Percentiles rank a stretch among this genome's conserved stretches.
Conservation (phyloP, 2,329 filamentous ascomycete genomes). For the Elsinoe perseae region DNA sequence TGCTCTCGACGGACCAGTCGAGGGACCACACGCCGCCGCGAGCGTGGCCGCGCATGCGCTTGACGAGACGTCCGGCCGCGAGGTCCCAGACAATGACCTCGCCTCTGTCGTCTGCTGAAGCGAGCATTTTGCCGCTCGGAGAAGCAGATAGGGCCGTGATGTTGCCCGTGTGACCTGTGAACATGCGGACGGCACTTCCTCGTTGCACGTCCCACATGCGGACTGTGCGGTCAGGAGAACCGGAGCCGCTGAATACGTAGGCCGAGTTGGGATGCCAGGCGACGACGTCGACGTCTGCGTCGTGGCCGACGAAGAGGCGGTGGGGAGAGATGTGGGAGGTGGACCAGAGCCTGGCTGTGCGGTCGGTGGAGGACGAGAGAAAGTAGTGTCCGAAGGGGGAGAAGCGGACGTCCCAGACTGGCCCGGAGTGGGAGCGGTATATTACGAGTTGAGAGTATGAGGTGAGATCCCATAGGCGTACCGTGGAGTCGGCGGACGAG, state of each 20-base stretch:
- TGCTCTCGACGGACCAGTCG: conserved; percentile 88
- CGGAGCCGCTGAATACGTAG: conserved; percentile 84
- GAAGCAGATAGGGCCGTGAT: conserved; percentile 79
- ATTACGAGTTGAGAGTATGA: conserved; percentile 87
- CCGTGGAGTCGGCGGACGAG: conserved; percentile 74
- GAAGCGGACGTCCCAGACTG: conserved; percentile 83
- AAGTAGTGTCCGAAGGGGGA: conserved; percentile 95
- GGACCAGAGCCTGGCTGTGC: conserved; percentile 82
- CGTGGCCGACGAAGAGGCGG: conserved; percentile 83
- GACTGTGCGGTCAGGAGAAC: conserved; percentile 72
- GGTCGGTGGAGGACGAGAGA: conserved; percentile 76
- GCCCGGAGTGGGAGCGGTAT: conserved; percentile 87
- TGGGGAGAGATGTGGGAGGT: conserved; percentile 87
- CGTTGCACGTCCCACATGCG: conserved; percentile 95
- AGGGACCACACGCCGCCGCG: conserved; percentile 91
- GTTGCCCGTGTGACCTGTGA: conserved; percentile 83
- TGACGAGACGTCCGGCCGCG: conserved; percentile 73
- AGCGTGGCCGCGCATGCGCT: conserved; percentile 87
- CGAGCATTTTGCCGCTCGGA: conserved; percentile 82
- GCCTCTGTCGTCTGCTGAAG: conserved; percentile 78
- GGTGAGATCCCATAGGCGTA: conserved; percentile 89
- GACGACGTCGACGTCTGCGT: conserved; percentile 85
- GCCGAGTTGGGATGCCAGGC: conserved; percentile 90
- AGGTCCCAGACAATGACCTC: conserved; percentile 95
- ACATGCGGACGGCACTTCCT: conserved; percentile 80